phyloP scores from a whole-genome alignment of 2,329 filamentous ascomycete species.

The Aureobasidium sp. region DNA sequence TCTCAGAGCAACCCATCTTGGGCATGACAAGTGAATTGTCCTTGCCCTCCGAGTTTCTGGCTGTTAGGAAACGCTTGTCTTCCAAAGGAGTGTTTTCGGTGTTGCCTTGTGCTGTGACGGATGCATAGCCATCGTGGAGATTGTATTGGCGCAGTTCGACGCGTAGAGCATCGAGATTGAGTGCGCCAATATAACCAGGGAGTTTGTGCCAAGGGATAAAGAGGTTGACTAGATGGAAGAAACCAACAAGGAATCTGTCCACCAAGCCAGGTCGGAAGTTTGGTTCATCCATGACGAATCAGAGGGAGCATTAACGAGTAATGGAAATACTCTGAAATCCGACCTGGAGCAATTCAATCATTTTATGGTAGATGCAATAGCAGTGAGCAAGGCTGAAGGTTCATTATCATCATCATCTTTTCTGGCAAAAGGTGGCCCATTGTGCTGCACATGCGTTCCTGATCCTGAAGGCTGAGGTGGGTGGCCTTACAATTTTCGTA shows the following conservation, averaged over 20 bases:
- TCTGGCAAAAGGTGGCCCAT: background rate
- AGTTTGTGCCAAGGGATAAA: constrained; percentile 40
- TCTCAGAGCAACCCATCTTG: constrained; percentile 40
- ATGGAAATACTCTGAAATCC: too few relatives aligned
- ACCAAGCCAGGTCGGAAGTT: background rate
- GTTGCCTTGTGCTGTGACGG: constrained; percentile 33
- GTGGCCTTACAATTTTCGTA: background rate
- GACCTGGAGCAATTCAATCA: background rate
- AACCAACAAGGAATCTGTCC: background rate
- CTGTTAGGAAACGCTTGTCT: constrained; percentile 30
- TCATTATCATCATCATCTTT: background rate
- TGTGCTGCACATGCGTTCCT: background rate
- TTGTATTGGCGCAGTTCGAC: constrained; percentile 40
- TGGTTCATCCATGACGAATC: constrained; percentile 14
- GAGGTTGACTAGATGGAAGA: constrained; percentile 35
- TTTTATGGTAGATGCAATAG: background rate
- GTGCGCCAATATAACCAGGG: constrained; percentile 34
- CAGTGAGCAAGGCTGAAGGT: background rate
- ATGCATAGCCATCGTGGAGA: constrained; percentile 38
- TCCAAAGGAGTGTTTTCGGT: constrained; percentile 25
- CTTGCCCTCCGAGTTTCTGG: constrained; percentile 40
- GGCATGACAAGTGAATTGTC: constrained; percentile 38
- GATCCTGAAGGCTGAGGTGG: background rate
- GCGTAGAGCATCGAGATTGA: constrained; percentile 38
- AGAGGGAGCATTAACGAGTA: too few relatives aligned